Conservation (phyloP, 1,284 basidiomycete genomes). For the Heterobasidion annosum region DNA sequence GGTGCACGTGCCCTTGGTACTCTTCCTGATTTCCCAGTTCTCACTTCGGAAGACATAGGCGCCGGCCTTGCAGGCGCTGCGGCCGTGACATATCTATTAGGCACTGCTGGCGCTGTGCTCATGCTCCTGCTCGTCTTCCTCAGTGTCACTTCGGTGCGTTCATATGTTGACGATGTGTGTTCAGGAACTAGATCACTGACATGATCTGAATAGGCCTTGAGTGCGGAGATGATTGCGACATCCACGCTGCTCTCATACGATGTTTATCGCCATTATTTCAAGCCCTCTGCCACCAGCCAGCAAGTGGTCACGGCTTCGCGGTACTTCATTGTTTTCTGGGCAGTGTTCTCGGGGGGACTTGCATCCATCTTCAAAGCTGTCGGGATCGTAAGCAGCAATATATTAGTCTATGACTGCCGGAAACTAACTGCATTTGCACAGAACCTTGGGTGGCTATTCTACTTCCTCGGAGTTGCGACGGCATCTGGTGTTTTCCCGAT, state of each 20-base stretch:
- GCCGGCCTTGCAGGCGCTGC: conserved; percentile 39
- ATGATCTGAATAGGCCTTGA: conserved; percentile 15
- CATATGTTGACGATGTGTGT: background rate
- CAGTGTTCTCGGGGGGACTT: conserved; percentile 33
- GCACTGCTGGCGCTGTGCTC: conserved; percentile 39
- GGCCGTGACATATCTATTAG: conserved; percentile 41
- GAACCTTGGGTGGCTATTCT: conserved; percentile 16
- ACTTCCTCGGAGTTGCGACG: conserved; percentile 23
- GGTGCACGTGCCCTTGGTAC: conserved; percentile 12
- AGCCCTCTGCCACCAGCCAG: conserved; percentile 15
- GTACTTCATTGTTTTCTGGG: conserved; percentile 27
- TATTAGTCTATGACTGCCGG: conserved; percentile 23
- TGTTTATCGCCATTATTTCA: conserved; percentile 23
- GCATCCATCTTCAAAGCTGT: conserved; percentile 39
- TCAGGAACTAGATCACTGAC: background rate
- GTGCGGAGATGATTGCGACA: conserved; percentile 32
- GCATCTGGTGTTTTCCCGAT: conserved; percentile 25
- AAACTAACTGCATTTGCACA: background rate
- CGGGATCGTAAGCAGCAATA: conserved; percentile 21
- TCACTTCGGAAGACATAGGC: conserved; percentile 12
- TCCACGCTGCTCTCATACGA: conserved; percentile 28
- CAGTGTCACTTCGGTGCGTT: conserved; percentile 42
- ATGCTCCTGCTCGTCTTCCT: conserved; percentile 45
- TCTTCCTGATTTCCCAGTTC: conserved; percentile 10
- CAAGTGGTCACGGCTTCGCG: conserved; percentile 22